Percentiles rank a stretch among this genome's conserved stretches.
Evolutionary conservation across 768 basidiomycete genomes (phyloP).

Genomic region (Mycena rebaudengoi): DNA sequence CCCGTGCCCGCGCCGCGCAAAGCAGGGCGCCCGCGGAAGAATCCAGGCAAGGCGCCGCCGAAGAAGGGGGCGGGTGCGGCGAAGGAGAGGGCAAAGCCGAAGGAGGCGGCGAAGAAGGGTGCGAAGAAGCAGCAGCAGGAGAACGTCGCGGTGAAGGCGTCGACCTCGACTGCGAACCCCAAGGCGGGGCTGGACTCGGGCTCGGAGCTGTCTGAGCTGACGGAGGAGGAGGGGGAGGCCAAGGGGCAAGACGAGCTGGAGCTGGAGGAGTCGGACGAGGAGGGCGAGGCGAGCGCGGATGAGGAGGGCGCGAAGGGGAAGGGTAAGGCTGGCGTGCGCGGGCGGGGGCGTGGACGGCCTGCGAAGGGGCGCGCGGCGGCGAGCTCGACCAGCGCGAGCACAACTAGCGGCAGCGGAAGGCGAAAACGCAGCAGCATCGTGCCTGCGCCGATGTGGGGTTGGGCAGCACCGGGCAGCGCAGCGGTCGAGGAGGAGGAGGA

Average conservation of each 20-base stretch:
- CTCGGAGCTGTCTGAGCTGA: slow-evolving; percentile 86
- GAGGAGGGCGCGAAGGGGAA: slow-evolving; percentile 36
- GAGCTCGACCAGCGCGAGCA: slow-evolving; percentile 14
- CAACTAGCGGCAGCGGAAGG: slow-evolving; percentile 33
- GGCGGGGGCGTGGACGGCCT: slow-evolving; percentile 20
- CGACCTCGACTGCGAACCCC: slow-evolving; percentile 44
- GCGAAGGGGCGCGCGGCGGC: slow-evolving; percentile 24
- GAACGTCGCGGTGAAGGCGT: too few species aligned
- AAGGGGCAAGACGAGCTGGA: slow-evolving; percentile 35
- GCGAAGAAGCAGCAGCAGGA: neutral
- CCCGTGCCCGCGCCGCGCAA: slow-evolving; percentile 1
- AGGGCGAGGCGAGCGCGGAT: slow-evolving; percentile 34
- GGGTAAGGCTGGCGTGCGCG: slow-evolving; percentile 35
- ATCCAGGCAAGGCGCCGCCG: too few species aligned
- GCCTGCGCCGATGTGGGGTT: slow-evolving; percentile 87
- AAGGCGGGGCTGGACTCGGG: slow-evolving; percentile 53
- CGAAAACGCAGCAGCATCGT: slow-evolving; percentile 74
- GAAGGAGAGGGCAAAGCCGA: too few species aligned
- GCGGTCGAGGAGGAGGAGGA: slow-evolving; percentile 56
- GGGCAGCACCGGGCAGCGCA: slow-evolving; percentile 66
- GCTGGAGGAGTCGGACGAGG: slow-evolving; percentile 36
- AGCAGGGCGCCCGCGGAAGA: slow-evolving; percentile 17
- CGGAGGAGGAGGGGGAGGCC: slow-evolving; percentile 68
- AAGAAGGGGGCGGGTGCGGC: slow-evolving; percentile 10
- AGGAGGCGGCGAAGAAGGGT: too few species aligned